Conservation (phyloP, 495 filamentous ascomycete species). For the Chaetomidium leptoderma region DNA sequence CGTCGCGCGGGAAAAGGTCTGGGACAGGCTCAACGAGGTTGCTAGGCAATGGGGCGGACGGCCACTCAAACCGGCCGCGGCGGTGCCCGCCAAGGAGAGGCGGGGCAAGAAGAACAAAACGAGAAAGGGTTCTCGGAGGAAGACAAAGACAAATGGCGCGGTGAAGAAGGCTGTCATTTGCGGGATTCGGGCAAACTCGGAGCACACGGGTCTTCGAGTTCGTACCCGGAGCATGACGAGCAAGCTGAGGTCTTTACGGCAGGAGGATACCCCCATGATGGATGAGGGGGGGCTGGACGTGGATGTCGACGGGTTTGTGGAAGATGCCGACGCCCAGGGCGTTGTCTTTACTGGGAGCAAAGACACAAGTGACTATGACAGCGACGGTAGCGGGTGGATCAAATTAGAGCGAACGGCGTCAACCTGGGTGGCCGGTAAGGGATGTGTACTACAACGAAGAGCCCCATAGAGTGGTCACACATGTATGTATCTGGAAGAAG, state of each 20-base stretch:
- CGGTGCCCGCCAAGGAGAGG: neutral
- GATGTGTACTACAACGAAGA: too few species aligned
- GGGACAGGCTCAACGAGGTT: conserved; percentile 21
- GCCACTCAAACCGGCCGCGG: neutral
- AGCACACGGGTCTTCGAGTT: neutral
- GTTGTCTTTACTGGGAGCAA: conserved; percentile 11
- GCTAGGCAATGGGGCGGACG: conserved; percentile 22
- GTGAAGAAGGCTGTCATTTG: neutral
- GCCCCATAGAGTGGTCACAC: too few species aligned
- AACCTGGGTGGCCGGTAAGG: neutral
- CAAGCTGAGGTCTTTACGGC: neutral
- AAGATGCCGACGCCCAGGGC: conserved; percentile 6
- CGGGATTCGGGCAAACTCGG: neutral
- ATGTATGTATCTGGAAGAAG: too few species aligned
- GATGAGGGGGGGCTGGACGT: neutral
- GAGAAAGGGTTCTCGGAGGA: neutral
- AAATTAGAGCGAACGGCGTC: neutral
- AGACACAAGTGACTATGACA: conserved; percentile 9
- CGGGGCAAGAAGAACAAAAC: conserved; percentile 1
- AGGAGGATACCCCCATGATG: neutral
- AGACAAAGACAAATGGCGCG: neutral
- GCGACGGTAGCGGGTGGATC: conserved; percentile 16
- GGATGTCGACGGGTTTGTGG: neutral
- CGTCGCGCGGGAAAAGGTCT: conserved; percentile 22
- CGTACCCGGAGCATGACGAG: neutral